Base-by-base conservation (phyloP, 2,329 filamentous ascomycete species). In the Curvularia sp. region DNA sequence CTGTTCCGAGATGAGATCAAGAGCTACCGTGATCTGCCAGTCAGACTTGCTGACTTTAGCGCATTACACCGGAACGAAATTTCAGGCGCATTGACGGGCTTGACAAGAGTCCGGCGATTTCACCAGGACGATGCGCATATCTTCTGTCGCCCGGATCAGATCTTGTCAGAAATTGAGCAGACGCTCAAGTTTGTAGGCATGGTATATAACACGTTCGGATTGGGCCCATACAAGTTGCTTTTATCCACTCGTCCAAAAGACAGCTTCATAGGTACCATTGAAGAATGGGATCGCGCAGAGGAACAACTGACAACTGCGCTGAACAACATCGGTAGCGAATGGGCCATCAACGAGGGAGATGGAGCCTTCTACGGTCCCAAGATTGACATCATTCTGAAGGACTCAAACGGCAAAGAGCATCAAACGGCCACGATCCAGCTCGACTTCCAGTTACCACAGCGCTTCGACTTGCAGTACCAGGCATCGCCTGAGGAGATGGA, bases 91-190 rank as follows among this genome's bases (percentile, higher is more conserved):
- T 79, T 96, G 49, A 92, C 88, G 49, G 93, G 92, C 13, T 80
- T 96, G 58, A 96, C 92, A 3, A 87, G 93, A 58, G 91, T 96
- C 49, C 86, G 92, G 33, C 86, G 92, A 20, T 96, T 96, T 77
- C 91, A 95, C 76, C 93, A 96, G 74, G 93, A 96, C 74, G 92
- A 96, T 73, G 91, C 90, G 5, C 92, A 96, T 77, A 95, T 96
- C 62, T 96, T 96, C 77, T 96, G 92, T 75, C 86, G 90, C 1
- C 90, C 89, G 5, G 82, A 84, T 47, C 91, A 95, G 76, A 91
- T 94, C 57, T 82, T 87, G 64, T 80, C 85, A 3, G 91, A 95
- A 77, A 94, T 95, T 56, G 83, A 84, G 53, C 85, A 85, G 60
- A 92, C 90, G 1, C 78, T 95, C 46, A 86, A 88, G 35, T 94